phyloP scores from a whole-genome alignment of 2,329 filamentous ascomycete genomes.

The Pseudogymnoascus sp. region DNA sequence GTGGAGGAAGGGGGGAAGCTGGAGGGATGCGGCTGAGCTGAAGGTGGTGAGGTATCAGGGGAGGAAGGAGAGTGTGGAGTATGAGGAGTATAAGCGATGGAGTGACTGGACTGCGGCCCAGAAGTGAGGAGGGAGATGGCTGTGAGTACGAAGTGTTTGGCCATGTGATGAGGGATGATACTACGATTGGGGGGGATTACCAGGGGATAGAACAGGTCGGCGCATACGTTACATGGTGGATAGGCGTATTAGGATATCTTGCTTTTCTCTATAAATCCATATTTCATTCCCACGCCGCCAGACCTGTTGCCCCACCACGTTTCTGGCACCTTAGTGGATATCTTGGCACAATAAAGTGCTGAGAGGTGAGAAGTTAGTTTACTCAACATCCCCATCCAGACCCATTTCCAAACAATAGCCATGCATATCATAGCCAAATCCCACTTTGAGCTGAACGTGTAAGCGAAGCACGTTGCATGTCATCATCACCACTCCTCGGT shows the following conservation, averaged over 20 bases:
- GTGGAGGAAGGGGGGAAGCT: slow-evolving; percentile 59
- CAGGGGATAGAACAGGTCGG: background rate
- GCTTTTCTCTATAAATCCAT: background rate
- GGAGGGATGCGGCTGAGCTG: slow-evolving; percentile 67
- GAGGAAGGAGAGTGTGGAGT: slow-evolving; percentile 62
- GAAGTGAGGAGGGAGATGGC: background rate
- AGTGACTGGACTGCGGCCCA: slow-evolving; percentile 53
- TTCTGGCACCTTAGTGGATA: background rate
- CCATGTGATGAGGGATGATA: background rate
- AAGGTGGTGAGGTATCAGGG: slow-evolving; percentile 82
- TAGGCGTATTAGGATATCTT: background rate
- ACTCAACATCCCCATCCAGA: background rate
- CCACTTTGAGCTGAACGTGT: background rate
- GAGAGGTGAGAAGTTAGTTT: background rate
- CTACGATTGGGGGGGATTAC: background rate
- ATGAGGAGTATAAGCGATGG: slow-evolving; percentile 72
- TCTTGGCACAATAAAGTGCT: background rate
- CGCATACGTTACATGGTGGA: background rate
- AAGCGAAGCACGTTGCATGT: background rate
- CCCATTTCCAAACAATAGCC: background rate
- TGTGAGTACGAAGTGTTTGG: background rate
- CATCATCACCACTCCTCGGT: background rate
- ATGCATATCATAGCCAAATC: background rate
- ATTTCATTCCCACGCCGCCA: background rate
- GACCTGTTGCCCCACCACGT: background rate